Base-by-base conservation (phyloP, 345 rosid genomes). In the Citrus cavaleriei region DNA sequence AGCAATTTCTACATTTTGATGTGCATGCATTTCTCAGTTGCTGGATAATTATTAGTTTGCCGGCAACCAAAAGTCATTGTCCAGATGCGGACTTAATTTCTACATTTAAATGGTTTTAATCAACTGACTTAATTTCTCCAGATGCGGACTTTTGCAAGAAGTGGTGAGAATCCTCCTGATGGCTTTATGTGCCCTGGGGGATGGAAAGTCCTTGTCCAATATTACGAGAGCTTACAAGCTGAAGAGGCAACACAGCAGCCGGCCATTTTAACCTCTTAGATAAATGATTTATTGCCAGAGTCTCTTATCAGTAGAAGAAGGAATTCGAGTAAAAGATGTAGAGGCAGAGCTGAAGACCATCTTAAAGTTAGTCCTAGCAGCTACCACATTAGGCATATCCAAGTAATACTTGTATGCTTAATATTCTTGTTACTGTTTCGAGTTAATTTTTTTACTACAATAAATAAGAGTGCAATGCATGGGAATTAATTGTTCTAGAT, bases 171-270 rank as follows among this genome's bases (percentile, higher is more conserved):
- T 82, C 99, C 98, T 51, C 99, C 98, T 4, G 93, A 91, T 72
- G 99, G 99, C 73, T 96, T 96, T 75, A 96, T 94, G 98, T 96
- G 99, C 78, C 94, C 93, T 1, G 89, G 93, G 19, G 98, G 99
- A 70, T 96, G 97, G 98, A 74, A 90, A 78, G 98, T 94, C 68
- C 98, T 96, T 30, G 98, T 96, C 79, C 85, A 89, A 73, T 92
- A 93, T 79, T 96, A 94, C 22, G 59, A 84, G 77, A 92, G 93
- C 81, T 84, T 93, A 90, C 94, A 89, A 87, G 85, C 82, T 51
- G 88, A 81, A 61, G 97, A 94, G 55, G 80, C 87, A 49, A 24
- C 82, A 0, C 80, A 81, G 79, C 81, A 87, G 77, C 78, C 85
- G 49, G 82, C 87, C 25, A 79, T 81, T 68, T 72, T 85, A 63